Base-by-base conservation (phyloP, 345 rosid genomes). In the Lenwebbia sp. region DNA sequence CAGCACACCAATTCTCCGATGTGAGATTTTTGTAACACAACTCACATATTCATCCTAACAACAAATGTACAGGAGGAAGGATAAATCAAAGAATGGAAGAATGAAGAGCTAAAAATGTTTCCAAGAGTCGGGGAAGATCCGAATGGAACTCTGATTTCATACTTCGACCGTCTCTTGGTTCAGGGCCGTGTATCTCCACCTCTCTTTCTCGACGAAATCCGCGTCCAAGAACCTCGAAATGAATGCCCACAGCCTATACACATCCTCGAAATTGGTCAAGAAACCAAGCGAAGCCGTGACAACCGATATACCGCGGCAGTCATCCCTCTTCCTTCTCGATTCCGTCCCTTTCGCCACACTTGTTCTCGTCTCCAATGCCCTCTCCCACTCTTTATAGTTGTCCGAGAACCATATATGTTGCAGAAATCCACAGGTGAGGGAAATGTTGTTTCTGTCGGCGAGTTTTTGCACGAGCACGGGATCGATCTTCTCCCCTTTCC, bases 121-220 rank as follows among this genome's bases (percentile, higher is more conserved):
- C 54, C 54, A 25, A 51, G 83, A 47, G 54, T 14, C 7, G 83
- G 30, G 25, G 53, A 82, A 82, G 47, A 19, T 70, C 21, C 78
- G 13, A 19, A 33, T 6, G 25, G 44, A 65, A 37, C 81, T 70
- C 26, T 10, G 81, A 70, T 33, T 33, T 84, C 90, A 94, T 33
- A 93, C 88, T 82, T 93, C 94, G 84, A 93, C 40, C 7, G 82
- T 92, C 87, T 91, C 86, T 88, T 93, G 97, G 84, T 96, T 95
- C 58, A 96, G 92, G 87, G 96, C 95, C 54, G 85, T 88, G 88
- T 92, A 93, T 85, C 99, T 91, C 99, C 99, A 95, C 83, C 90
- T 93, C 92, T 96, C 98, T 85, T 97, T 96, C 95, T 96, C 96
- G 22, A 97, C 94, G 86, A 96, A 97, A 88, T 97, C 99, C 2